phyloP scores from a whole-genome alignment of 805 yeast genomes.

The Metschnikowia borealis region DNA sequence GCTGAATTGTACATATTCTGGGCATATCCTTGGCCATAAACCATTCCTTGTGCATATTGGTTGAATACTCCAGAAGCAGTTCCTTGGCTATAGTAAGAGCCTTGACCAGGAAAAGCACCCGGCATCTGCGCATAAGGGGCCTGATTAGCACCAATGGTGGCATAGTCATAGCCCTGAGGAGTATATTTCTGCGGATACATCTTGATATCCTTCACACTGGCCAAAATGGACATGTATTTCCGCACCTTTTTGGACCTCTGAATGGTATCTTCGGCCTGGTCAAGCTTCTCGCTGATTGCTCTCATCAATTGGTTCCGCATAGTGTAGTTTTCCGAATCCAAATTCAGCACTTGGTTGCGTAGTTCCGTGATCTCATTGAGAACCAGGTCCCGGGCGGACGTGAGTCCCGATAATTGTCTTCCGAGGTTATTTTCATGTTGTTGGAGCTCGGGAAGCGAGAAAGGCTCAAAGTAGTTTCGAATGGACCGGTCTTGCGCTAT shows the following conservation, averaged over 20 bases:
- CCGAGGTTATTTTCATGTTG: constrained; percentile 9
- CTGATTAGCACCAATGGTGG: neutral
- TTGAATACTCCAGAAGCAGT: neutral
- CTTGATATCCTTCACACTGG: constrained; percentile 8
- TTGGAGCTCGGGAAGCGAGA: constrained; percentile 9
- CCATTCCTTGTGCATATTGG: neutral
- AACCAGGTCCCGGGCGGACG: constrained; percentile 2
- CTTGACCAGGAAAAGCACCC: neutral
- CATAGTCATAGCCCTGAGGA: neutral
- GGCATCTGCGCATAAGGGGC: neutral
- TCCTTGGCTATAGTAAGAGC: neutral
- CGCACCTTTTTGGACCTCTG: constrained; percentile 8
- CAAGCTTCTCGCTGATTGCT: constrained; percentile 4
- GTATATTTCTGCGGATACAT: constrained; percentile 1
- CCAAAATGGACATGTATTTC: constrained; percentile 7
- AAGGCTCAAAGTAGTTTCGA: constrained; percentile 9
- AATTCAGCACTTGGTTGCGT: constrained; percentile 6
- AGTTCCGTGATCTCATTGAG: constrained; percentile 1
- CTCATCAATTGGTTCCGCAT: constrained; percentile 2
- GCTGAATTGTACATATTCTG: neutral
- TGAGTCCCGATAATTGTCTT: constrained; percentile 8
- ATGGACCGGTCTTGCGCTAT: constrained; percentile 5
- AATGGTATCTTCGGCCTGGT: constrained; percentile 7
- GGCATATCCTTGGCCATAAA: neutral
- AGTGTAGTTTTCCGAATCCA: constrained; percentile 1